Percentiles rank a stretch among this genome's conserved stretches.
Conservation (phyloP, 2,329 filamentous ascomycete species). For the Colletotrichum sp. region DNA sequence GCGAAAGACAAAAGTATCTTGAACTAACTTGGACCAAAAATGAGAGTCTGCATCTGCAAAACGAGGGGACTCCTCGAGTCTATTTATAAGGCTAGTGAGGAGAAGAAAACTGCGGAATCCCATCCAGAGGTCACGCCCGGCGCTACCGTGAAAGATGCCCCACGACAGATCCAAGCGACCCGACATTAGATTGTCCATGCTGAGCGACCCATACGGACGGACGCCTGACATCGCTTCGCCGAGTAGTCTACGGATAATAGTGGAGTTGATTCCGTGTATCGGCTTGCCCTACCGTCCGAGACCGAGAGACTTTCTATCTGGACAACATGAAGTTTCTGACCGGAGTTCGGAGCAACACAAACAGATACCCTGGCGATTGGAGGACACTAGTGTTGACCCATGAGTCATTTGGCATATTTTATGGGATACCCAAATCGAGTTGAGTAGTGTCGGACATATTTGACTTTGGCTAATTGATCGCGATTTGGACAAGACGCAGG, state of each 20-base stretch:
- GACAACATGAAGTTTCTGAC: neutral
- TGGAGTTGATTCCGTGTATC: neutral
- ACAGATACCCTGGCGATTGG: neutral
- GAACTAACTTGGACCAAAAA: neutral
- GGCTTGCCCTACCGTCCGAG: neutral
- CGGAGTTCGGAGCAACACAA: neutral
- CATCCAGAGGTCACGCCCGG: neutral
- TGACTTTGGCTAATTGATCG: neutral
- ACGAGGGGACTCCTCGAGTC: neutral
- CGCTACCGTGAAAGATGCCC: neutral
- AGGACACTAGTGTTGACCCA: neutral
- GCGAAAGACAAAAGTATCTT: neutral
- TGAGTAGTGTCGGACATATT: neutral
- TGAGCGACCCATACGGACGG: neutral
- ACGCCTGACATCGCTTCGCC: neutral
- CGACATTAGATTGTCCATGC: neutral
- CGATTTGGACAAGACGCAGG: neutral
- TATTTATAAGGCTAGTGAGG: neutral
- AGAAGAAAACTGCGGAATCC: neutral
- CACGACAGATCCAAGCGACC: neutral
- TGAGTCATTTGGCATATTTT: neutral
- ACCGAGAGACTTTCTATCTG: neutral
- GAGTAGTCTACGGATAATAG: neutral
- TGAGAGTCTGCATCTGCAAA: neutral
- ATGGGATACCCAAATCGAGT: neutral